Evolutionary conservation across 345 rosid species (phyloP).

Genomic region (Crucihimalaya himalaica): DNA sequence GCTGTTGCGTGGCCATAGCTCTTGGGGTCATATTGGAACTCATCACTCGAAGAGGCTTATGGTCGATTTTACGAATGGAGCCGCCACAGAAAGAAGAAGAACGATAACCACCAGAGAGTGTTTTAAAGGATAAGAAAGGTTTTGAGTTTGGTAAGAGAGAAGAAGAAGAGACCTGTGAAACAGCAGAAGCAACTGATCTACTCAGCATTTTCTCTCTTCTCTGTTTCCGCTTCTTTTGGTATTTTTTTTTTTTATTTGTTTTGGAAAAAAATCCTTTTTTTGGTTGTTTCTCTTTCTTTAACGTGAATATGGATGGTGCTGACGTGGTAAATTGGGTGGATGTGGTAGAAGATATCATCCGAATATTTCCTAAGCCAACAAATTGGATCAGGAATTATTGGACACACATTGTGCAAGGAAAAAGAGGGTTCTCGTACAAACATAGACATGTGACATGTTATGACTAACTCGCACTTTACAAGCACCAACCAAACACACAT

Average conservation of each 20-base stretch:
- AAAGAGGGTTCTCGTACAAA: too few species aligned
- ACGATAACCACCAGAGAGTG: slow-evolving; percentile 2
- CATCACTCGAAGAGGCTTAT: slow-evolving; percentile 28
- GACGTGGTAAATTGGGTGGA: slow-evolving; percentile 39
- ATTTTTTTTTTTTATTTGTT: not conserved
- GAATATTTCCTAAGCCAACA: slow-evolving; percentile 6
- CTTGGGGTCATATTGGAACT: slow-evolving; percentile 43
- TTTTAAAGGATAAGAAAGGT: slow-evolving; percentile 10
- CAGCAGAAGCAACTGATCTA: slow-evolving; percentile 44
- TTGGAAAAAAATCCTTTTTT: too few species aligned
- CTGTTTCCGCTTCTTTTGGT: slow-evolving; percentile 31
- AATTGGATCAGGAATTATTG: not conserved
- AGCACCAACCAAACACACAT: too few species aligned
- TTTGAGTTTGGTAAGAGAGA: slow-evolving; percentile 33
- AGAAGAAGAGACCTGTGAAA: slow-evolving; percentile 25
- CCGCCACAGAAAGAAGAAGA: slow-evolving; percentile 20
- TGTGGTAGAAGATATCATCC: slow-evolving; percentile 19
- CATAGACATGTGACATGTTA: too few species aligned
- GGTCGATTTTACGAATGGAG: slow-evolving; percentile 23
- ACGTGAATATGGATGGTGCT: not conserved
- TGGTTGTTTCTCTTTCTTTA: not conserved
- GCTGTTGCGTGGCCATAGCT: slow-evolving; percentile 63
- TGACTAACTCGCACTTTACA: too few species aligned
- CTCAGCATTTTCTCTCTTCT: slow-evolving; percentile 42
- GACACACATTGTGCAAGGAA: slow-evolving; percentile 5